Evolutionary conservation across 306 rosid genomes (phyloP), one percentile per base, ranked within the genome.

Genomic region (Inga oerstediana): DNA sequence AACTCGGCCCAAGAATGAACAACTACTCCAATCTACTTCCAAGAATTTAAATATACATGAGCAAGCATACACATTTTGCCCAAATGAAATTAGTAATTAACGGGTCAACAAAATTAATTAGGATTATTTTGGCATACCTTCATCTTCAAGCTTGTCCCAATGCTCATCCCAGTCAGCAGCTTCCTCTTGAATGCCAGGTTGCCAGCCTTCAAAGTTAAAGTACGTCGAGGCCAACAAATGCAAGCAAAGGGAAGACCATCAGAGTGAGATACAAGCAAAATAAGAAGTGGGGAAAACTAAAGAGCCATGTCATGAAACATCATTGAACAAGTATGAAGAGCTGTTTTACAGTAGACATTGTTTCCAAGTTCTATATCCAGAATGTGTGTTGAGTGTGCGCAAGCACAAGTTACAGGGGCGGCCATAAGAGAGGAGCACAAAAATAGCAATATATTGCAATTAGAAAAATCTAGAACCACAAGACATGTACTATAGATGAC

Each of bases 141-240:
- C 94, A 49, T 91, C 98, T 83, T 97, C 97, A 81, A 97, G 89
- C 82, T 91, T 94, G 84, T 97, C 99, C 97, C 98, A 97, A 85
- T 91, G 89, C 77, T 89, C 98, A 89, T 97, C 95, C 99, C 98
- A 97, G 86, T 94, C 99, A 79, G 98, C 97, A 80, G 94, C 94
- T 75, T 86, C 97, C 80, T 86, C 95, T 86, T 91, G 97, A 87
- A 97, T 90, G 48, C 99, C 97, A 77, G 86, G 91, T 87, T 97
- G 99, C 99, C 99, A 97, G 76, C 97, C 99, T 95, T 83, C 81
- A 74, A 82, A 74, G 41, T 84, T 64, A 77, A 77, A 62, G 82
- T 73, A 49, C 78, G 66, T 86, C 58, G 74, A 82, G 71, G 67
- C 34, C 45, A 68, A 51, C 68, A 34, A 72, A 70, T 32, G 37